A percentile compares a stretch with the other conserved stretches of the same genome.
Evolutionary conservation across 495 filamentous ascomycete species (phyloP).

Genomic region (Xylaria sp.): DNA sequence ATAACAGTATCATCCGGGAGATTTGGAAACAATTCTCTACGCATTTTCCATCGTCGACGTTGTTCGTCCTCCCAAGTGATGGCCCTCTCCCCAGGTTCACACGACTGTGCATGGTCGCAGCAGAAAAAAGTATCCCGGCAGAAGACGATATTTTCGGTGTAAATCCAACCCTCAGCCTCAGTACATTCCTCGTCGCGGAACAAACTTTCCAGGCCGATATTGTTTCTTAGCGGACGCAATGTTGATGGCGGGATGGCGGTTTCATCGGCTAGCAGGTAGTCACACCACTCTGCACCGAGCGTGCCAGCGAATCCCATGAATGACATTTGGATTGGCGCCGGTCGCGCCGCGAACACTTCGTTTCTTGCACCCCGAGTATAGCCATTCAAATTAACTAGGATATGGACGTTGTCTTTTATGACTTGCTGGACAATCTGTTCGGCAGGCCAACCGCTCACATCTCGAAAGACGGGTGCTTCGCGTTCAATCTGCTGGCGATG

Average conservation of each 20-base stretch:
- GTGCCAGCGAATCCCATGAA: conserved; percentile 99
- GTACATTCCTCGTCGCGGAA: conserved; percentile 71
- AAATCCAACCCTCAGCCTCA: conserved; percentile 80
- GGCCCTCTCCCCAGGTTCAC: conserved; percentile 69
- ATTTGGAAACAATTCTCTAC: conserved; percentile 89
- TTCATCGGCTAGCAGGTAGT: conserved; percentile 92
- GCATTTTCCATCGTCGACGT: conserved; percentile 85
- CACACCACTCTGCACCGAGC: conserved; percentile 97
- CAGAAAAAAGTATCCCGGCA: conserved; percentile 98
- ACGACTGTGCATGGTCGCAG: conserved; percentile 95
- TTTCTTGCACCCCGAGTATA: conserved; percentile 98
- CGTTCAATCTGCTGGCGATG: conserved; percentile 94
- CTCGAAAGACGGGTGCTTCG: conserved; percentile 90
- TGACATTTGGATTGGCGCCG: conserved; percentile 97
- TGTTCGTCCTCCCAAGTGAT: conserved; percentile 89
- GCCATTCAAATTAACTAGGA: conserved; percentile 95
- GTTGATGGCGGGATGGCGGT: conserved; percentile 86
- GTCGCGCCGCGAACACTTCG: conserved; percentile 94
- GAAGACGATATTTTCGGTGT: conserved; percentile 96
- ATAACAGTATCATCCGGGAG: conserved; percentile 87
- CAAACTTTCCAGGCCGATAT: conserved; percentile 74
- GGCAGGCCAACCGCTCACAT: conserved; percentile 85
- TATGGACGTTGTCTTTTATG: conserved; percentile 91
- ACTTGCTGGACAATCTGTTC: conserved; percentile 90
- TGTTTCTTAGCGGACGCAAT: conserved; percentile 77